Evolutionary conservation across 2,329 filamentous ascomycete genomes (phyloP), one percentile per base, ranked within the genome.

Genomic region (Bipolaris cookei): DNA sequence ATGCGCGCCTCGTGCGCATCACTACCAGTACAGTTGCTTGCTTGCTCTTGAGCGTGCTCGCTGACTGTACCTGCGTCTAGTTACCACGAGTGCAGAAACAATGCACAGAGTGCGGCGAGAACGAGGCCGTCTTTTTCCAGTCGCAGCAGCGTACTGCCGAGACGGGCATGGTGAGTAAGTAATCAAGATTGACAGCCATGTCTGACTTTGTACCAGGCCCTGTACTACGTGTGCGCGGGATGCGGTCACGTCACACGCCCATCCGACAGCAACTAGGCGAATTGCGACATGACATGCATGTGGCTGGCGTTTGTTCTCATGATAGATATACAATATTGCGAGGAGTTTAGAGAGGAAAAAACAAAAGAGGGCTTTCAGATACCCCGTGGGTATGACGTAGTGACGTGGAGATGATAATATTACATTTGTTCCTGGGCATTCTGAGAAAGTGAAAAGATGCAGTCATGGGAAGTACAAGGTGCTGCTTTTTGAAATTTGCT

Each of bases 51-150:
- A 71, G 73, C 68, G 69, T 73, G 71, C 71, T 73, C 58, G 73
- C 72, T 76, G 67, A 76, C 71, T 66, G 63, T 64, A 28, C 58
- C 66, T 67, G 69, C 62, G 51, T 83, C 74, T 86, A 97, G 93
- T 90, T 98, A 77, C 95, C 95, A 64, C 89, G 93, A 71, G 89
- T 92, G 70, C 91, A 92, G 76, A 92, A 90, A 79, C 84, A 85
- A 59, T 99, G 95, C 80, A 92, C 92, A 50, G 85, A 83, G 67
- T 99, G 96, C 83, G 84, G 86, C 65, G 90, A 95, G 77, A 87
- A 88, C 68, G 93, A 98, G 80, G 92, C 93, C 43, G 96, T 99
- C 58, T 99, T 97, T 81, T 99, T 99, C 83, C 95, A 99, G 81
- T 97, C 93, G 61, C 95, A 99, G 77, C 93, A 98, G 82, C 90